These are phyloP conservation scores for Chlorencoelia australis DNA, from an alignment of 2,329 filamentous ascomycete species.

Conservation along the genomic window DNA sequence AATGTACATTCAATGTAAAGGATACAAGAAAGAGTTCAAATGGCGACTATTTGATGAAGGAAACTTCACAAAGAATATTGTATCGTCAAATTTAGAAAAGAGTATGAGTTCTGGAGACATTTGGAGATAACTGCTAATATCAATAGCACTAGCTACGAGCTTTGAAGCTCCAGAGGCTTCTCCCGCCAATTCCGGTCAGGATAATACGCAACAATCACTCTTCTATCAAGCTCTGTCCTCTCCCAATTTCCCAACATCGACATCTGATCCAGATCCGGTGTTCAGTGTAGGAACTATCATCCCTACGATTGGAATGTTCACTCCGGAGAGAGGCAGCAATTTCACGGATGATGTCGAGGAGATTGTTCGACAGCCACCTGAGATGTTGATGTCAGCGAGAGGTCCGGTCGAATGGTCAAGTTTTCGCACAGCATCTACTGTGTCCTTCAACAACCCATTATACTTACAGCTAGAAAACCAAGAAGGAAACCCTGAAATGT, in stretches of 20 bases:
- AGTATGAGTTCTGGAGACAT: slow-evolving; percentile 20
- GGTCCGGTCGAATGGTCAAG: too few species aligned
- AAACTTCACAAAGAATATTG: slow-evolving; percentile 37
- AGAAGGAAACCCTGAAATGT: slow-evolving; percentile 46
- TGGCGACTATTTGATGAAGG: slow-evolving; percentile 62
- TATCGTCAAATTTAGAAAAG: slow-evolving; percentile 19
- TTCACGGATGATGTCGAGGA: slow-evolving; percentile 44
- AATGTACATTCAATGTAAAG: slow-evolving; percentile 55
- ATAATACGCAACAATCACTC: slow-evolving; percentile 10
- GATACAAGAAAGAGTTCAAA: slow-evolving; percentile 68
- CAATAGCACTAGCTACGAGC: too few species aligned
- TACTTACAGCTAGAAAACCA: slow-evolving; percentile 38
- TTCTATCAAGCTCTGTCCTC: too few species aligned
- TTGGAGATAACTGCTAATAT: too few species aligned
- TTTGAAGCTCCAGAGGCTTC: too few species aligned
- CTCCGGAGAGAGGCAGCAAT: slow-evolving; percentile 17
- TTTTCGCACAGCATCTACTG: slow-evolving; percentile 13
- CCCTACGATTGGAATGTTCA: slow-evolving; percentile 16
- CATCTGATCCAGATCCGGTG: slow-evolving; percentile 18
- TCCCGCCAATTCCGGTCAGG: too few species aligned
- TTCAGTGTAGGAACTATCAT: slow-evolving; percentile 8
- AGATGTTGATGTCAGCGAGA: slow-evolving; percentile 18
- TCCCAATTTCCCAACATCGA: too few species aligned
- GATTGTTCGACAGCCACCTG: slow-evolving; percentile 32
- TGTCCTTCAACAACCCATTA: slow-evolving; percentile 24